Base-by-base conservation (phyloP, 192 early-diverging fungal genomes). In the Bifiguratus adelaidae region DNA sequence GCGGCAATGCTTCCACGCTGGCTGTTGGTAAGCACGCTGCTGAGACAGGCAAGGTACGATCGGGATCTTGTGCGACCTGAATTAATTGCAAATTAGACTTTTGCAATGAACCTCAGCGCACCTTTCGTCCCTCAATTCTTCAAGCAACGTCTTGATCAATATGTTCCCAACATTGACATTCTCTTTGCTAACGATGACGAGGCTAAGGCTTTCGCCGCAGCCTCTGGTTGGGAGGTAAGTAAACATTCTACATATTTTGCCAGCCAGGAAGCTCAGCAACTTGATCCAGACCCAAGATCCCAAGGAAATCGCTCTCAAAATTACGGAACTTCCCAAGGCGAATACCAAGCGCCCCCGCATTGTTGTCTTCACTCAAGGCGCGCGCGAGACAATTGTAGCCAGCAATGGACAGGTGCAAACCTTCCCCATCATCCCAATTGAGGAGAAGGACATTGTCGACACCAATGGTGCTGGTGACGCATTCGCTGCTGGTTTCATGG, bases 401-500 rank as follows among this genome's bases (percentile, higher is more conserved):
- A 48, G 67, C 7, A 73, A 78, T 58, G 78, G 72, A 57, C 67
- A 73, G 46, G 22, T 21, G 4, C 77, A 80, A 48, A 70, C 70
- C 34, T 77, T 70, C 61, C 67, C 75, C 12, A 73, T 83, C 16
- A 72, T 67, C 38, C 69, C 72, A 21, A 73, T 86, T 25, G 59
- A 64, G 6, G 53, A 57, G 44, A 52, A 65, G 25, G 76, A 92
- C 52, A 91, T 98, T 56, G 85, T 89, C 41, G 95, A 98, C 63
- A 89, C 90, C 61, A 99, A 99, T 69, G 95, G 91, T 52, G 93
- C 93, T 52, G 95, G 95, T 59, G 95, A 99, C 71, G 92, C 88
- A 22, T 99, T 96, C 71, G 78, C 76, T 50, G 95, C 89, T 40
- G 95, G 90, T 22, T 99, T 95, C 77, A 53, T 96, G 52, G 70